These are phyloP conservation scores for Amanita molliuscula DNA, from an alignment of 768 basidiomycete genomes.

Conservation along the genomic window DNA sequence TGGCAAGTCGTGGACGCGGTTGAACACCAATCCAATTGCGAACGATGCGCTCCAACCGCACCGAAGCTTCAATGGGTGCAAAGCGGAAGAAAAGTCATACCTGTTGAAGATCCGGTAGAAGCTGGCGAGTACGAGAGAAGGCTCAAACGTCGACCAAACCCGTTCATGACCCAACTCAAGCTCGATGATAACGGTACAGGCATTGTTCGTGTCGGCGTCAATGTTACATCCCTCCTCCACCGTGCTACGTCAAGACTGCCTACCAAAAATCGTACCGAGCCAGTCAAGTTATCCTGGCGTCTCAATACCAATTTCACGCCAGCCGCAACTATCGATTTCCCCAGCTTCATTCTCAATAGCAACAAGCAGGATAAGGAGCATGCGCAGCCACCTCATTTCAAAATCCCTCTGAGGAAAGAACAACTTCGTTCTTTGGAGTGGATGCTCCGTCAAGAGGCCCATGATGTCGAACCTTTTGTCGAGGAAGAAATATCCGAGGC, in stretches of 20 bases:
- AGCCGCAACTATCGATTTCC: constrained; percentile 42
- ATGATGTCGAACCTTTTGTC: constrained; percentile 58
- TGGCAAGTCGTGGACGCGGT: constrained; percentile 56
- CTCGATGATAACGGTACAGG: constrained; percentile 54
- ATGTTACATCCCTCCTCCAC: constrained; percentile 79
- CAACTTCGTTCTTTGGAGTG: constrained; percentile 86
- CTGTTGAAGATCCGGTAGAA: constrained; percentile 76
- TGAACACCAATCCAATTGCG: constrained; percentile 45
- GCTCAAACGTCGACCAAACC: constrained; percentile 75
- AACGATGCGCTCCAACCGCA: constrained; percentile 71
- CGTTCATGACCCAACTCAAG: constrained; percentile 80
- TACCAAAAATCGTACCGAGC: constrained; percentile 33
- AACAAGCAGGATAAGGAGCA: constrained; percentile 69
- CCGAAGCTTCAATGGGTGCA: constrained; percentile 73
- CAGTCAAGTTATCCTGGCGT: constrained; percentile 60
- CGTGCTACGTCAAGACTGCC: constrained; percentile 79
- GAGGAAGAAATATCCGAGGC: constrained; percentile 96
- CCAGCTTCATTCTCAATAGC: constrained; percentile 62
- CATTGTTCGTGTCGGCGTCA: constrained; percentile 75
- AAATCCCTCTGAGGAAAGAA: constrained; percentile 63
- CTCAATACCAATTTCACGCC: constrained; percentile 73
- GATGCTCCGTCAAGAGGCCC: constrained; percentile 80
- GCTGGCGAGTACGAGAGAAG: constrained; percentile 86
- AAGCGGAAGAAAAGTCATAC: constrained; percentile 46
- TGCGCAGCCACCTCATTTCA: constrained; percentile 72